Base-by-base conservation (phyloP, 257 asterid genomes). In the Echites panduratus region DNA sequence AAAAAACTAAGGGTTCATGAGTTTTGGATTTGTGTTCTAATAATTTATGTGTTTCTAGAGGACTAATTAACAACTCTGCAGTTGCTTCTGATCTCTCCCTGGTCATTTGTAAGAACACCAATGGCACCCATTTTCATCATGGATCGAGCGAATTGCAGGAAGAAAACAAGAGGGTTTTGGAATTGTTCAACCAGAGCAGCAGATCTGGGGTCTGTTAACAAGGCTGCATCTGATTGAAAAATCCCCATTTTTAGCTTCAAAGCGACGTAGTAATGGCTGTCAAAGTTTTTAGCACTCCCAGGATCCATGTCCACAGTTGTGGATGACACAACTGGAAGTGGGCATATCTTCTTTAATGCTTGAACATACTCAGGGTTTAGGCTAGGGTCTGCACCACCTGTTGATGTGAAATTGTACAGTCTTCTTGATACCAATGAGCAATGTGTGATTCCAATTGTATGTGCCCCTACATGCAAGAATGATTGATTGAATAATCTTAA, bases 111-210 rank as follows among this genome's bases (percentile, higher is more conserved):
- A 45, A 89, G 79, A 71, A 83, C 87, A 44, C 79, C 79, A 26
- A 84, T 79, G 32, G 67, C 84, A 66, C 95, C 87, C 90, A 87
- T 89, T 50, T 83, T 87, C 75, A 74, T 22, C 87, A 89, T 89
- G 35, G 90, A 87, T 65, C 22, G 40, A 11, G 32, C 83, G 22
- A 87, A 89, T 72, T 70, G 81, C 26, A 0, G 0, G 22, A 82
- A 75, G 53, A 84, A 86, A 47, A 22, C 19, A 20, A n/a, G 19
- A 29, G 47, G 59, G 7, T 68, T 50, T 72, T 84, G 78, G 38
- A 84, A 56, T 29, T 16, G 40, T 14, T 32, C 41, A 0, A 78
- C 89, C 5, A 79, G 40, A 4, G 53, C 14, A 1, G 81, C 80
- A 16, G 89, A 71, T 0, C 40, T 17, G 0, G 58, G 59, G 77